phyloP scores from a whole-genome alignment of 2,329 filamentous ascomycete species.

The Coniella lustricola region DNA sequence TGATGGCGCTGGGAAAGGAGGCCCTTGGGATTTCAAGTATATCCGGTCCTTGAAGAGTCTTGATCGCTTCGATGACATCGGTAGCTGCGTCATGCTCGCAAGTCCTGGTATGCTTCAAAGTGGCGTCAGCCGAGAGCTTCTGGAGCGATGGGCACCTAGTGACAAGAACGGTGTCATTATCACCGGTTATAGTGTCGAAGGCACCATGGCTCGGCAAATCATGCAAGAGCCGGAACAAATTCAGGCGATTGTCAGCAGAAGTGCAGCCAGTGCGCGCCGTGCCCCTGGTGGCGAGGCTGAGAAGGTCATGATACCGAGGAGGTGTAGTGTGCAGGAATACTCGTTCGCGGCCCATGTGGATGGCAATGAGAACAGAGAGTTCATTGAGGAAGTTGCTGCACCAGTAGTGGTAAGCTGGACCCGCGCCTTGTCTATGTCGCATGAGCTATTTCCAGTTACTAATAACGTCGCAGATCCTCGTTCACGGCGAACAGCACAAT shows the following conservation, averaged over 20 bases:
- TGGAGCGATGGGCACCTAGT: constrained; percentile 94
- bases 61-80: constrained; percentile 92
- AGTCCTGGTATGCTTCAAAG: constrained; percentile 98
- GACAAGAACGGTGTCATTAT: constrained; percentile 98
- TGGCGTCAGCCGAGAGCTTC: constrained; percentile 82
- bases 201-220: constrained; percentile 95
- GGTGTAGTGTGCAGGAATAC: constrained; percentile 89
- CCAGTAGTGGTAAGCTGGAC: constrained; percentile 71
- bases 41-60: constrained; percentile 88
- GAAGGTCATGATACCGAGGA: constrained; percentile 81
- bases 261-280: constrained; percentile 55
- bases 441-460: not conserved
- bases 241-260: constrained; percentile 82
- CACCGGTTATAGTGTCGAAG: constrained; percentile 96
- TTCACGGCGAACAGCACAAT: constrained; percentile 94
- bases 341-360: constrained; percentile 97
- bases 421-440: not conserved
- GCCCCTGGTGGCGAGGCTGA: constrained; percentile 66
- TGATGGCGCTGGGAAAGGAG: constrained; percentile 66
- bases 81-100: constrained; percentile 93
- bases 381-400: constrained; percentile 88
- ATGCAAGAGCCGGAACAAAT: constrained; percentile 94
- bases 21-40: constrained; percentile 94
- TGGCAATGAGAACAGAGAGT: constrained; percentile 89
- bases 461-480: constrained; percentile 63